Percentiles rank a stretch among this genome's conserved stretches.
These are phyloP conservation scores for Myochromella boudieri DNA, from an alignment of 768 basidiomycete species.

Conservation along the genomic window DNA sequence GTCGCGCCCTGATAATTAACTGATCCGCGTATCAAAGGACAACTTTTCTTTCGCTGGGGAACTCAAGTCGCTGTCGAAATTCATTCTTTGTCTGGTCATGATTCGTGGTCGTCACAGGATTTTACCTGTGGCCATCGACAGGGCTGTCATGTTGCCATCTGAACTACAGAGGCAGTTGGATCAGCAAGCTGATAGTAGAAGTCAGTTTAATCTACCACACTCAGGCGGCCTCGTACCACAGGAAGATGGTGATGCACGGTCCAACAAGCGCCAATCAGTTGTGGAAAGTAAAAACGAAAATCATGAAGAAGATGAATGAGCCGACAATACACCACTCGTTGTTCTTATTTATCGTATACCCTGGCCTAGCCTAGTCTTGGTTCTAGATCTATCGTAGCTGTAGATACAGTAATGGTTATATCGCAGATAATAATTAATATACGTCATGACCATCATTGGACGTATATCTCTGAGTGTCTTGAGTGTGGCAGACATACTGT, in stretches of 20 bases:
- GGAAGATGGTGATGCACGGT: conserved; percentile 2
- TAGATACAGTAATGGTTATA: too few relatives aligned
- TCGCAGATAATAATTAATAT: conserved; percentile 1
- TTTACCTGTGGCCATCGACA: conserved; percentile 83
- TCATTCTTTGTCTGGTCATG: conserved; percentile 88
- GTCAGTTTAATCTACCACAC: background rate
- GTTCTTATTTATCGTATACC: too few relatives aligned
- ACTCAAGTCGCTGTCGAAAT: conserved; percentile 79
- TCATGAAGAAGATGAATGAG: too few relatives aligned
- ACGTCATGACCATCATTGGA: too few relatives aligned
- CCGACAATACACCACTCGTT: too few relatives aligned
- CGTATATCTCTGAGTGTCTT: too few relatives aligned
- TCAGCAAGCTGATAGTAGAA: conserved; percentile 11
- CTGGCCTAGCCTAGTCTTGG: background rate
- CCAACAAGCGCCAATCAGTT: too few relatives aligned
- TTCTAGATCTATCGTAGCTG: conserved; percentile 1
- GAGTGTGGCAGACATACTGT: too few relatives aligned
- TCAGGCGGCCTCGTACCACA: conserved; percentile 1
- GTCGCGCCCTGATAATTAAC: conserved; percentile 8
- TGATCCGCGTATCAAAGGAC: conserved; percentile 41
- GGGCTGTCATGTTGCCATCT: conserved; percentile 78
- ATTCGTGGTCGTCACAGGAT: conserved; percentile 91
- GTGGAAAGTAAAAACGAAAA: too few relatives aligned
- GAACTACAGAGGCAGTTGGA: conserved; percentile 46
- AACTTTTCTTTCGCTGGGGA: conserved; percentile 83